Base-by-base conservation (phyloP, 83 land plant species). In the Picea abies region DNA sequence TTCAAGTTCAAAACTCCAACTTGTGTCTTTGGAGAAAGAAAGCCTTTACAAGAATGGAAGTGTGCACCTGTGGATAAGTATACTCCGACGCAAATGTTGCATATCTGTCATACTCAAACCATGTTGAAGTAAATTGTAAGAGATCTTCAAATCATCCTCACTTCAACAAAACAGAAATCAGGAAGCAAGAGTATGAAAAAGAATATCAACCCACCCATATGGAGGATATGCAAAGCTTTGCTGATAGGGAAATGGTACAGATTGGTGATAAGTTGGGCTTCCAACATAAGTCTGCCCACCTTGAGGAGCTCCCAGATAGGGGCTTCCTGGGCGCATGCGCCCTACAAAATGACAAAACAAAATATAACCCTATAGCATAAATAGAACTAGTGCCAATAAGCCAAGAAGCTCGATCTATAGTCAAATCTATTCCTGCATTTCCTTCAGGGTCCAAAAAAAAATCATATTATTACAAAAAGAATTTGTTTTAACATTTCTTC, bases 161-260 rank as follows among this genome's bases (percentile, higher is more conserved):
- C 65, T 29, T 58, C 61, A 32, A 32, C 37, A 25, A 29, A 52
- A 66, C 47, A 26, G 60, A 41, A 37, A 81, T 63, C 64, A 56
- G 12, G 56, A 14, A 11, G 62, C 37, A 37, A 75, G 76, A 49
- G 39, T 83, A 12, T 26, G 7, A 37, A 52, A 52, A 35, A 82
- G 41, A 76, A 37, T 52, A 19, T 47, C 19, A 26, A 90, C 90
- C 76, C 20, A 92, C 94, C 92, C 89, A 77, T 90, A 90, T 16
- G 87, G 83, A 65, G 92, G 86, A 75, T 90, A 90, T 84, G 79
- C 75, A 70, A 82, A 77, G 19, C 92, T 90, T 84, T 90, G 94
- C 52, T 90, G 94, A 78, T 88, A 90, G 68, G 72, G 62, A 39
- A 86, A 87, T 63, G 92, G 76, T 82, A 90, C 82, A 44, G 90